phyloP scores from a whole-genome alignment of 345 rosid species.

The Rhodamnia rubescens region DNA sequence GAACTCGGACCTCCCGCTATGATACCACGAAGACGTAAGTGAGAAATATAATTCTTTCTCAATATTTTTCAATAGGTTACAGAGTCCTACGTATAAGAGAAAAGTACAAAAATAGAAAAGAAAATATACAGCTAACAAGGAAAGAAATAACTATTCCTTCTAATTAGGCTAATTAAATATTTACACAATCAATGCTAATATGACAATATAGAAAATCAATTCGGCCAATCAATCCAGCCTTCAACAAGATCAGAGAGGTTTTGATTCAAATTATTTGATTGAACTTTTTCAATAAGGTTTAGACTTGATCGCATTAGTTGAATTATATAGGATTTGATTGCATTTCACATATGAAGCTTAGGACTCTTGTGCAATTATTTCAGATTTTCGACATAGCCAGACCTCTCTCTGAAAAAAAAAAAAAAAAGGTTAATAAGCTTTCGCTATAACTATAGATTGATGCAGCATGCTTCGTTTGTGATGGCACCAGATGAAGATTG shows the following conservation, averaged over 20 bases:
- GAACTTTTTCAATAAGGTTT: not conserved
- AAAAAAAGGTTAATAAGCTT: not conserved
- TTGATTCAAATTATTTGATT: not conserved
- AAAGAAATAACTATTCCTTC: too few species aligned
- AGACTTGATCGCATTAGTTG: not conserved
- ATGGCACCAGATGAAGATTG: not conserved
- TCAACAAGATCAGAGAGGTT: not conserved
- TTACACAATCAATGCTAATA: too few species aligned
- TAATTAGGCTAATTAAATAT: too few species aligned
- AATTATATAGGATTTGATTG: not conserved
- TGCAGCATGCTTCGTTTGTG: not conserved
- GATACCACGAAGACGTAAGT: too few species aligned
- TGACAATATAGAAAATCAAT: too few species aligned
- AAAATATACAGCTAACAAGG: too few species aligned
- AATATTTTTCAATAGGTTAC: too few species aligned
- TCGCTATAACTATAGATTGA: not conserved
- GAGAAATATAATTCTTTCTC: too few species aligned
- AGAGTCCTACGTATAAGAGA: too few species aligned
- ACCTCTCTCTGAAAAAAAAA: not conserved
- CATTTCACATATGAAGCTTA: not conserved
- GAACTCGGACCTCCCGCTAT: too few species aligned
- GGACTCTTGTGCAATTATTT: not conserved
- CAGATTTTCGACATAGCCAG: not conserved
- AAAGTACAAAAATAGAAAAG: too few species aligned
- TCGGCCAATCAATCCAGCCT: too few species aligned